Conservation (phyloP, 2,329 filamentous ascomycete genomes). For the Karstenula rhodostoma region DNA sequence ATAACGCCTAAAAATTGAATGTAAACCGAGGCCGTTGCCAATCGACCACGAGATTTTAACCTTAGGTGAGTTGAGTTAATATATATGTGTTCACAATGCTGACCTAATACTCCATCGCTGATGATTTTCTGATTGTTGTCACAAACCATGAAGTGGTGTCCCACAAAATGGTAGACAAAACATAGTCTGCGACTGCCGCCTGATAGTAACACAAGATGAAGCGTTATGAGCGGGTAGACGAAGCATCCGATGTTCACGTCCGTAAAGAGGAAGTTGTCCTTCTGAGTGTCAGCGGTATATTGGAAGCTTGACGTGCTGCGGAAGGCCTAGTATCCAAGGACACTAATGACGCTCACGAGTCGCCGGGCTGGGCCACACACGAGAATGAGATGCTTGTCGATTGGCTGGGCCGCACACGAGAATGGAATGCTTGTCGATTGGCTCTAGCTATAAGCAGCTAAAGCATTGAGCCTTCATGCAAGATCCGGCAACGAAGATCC, state of each 20-base stretch:
- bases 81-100: neutral
- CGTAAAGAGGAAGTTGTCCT: no score
- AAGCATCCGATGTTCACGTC: no score
- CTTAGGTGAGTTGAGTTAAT: no score
- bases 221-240: no score
- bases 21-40: no score
- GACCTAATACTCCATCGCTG: neutral
- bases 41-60: no score
- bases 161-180: no score
- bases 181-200: no score
- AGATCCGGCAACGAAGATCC: constrained; percentile 4
- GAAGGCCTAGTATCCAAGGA: neutral
- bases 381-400: constrained; percentile 1
- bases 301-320: neutral
- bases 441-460: neutral
- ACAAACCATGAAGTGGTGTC: no score
- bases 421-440: neutral
- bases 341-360: neutral
- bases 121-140: no score
- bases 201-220: no score
- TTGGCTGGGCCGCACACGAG: neutral
- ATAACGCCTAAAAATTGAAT: no score
- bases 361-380: neutral
- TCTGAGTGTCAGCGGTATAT: neutral
- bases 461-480: neutral